Evolutionary conservation across 2,329 filamentous ascomycete genomes (phyloP).

Genomic region (Celoporthe dispersa): DNA sequence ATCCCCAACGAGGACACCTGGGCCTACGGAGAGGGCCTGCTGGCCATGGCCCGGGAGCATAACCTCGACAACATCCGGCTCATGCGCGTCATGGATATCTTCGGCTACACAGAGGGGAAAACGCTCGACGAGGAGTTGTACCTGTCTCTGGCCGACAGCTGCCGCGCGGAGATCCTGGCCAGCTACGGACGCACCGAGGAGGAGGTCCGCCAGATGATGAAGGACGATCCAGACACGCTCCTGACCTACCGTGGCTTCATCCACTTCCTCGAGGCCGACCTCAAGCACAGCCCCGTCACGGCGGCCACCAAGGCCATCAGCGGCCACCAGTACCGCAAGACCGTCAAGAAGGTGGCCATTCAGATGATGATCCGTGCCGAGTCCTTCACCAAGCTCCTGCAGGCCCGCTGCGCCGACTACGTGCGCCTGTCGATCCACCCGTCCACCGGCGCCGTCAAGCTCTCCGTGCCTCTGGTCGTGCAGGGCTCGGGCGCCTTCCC

Average conservation of each 20-base stretch:
- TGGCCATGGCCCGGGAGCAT: neutral
- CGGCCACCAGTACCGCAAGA: slow-evolving; percentile 31
- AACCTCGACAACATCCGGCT: neutral
- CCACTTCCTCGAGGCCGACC: slow-evolving; percentile 30
- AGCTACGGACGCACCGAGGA: slow-evolving; percentile 27
- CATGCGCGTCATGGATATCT: slow-evolving; percentile 1
- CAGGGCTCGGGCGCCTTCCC: slow-evolving; percentile 32
- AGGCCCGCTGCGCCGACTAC: slow-evolving; percentile 28
- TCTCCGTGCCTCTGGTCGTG: slow-evolving; percentile 33
- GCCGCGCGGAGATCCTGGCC: slow-evolving; percentile 38
- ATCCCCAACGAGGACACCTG: neutral
- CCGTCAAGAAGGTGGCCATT: slow-evolving; percentile 31
- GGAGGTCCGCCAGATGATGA: slow-evolving; percentile 30
- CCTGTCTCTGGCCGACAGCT: neutral
- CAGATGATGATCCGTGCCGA: slow-evolving; percentile 26
- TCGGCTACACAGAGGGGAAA: neutral
- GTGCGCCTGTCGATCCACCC: slow-evolving; percentile 33
- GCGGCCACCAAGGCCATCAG: slow-evolving; percentile 20
- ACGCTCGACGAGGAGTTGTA: neutral
- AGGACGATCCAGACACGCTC: slow-evolving; percentile 31
- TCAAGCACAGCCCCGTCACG: slow-evolving; percentile 28
- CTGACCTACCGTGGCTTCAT: slow-evolving; percentile 33
- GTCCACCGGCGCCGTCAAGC: slow-evolving; percentile 30
- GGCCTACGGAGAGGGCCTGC: neutral
- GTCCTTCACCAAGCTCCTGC: slow-evolving; percentile 18